Conservation (phyloP, 1,284 basidiomycete genomes). For the Chalciporus piperatoides region DNA sequence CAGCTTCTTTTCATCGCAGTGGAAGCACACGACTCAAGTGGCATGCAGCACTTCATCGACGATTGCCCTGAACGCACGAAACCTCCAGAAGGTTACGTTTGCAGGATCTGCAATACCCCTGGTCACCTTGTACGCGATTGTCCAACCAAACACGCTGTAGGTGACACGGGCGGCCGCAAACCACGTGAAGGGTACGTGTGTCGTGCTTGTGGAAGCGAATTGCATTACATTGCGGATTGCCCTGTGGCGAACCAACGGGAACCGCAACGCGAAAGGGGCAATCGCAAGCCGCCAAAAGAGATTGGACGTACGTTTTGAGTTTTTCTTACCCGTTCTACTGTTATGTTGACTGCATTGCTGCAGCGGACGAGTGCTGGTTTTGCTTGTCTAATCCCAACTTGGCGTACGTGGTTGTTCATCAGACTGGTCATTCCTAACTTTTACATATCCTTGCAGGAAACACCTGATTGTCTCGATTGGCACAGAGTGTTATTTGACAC, state of each 20-base stretch:
- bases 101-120: constrained; percentile 75
- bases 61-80: constrained; percentile 70
- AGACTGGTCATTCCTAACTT: constrained; percentile 8
- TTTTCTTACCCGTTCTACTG: background rate
- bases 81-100: constrained; percentile 83
- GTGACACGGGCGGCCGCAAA: constrained; percentile 75
- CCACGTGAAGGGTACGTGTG: constrained; percentile 83
- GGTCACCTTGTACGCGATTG: constrained; percentile 88
- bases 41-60: constrained; percentile 66
- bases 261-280: constrained; percentile 39
- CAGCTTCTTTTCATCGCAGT: constrained; percentile 14
- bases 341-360: constrained; percentile 11
- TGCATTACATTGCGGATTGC: constrained; percentile 85
- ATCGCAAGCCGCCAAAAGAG: constrained; percentile 67
- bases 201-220: constrained; percentile 80
- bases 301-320: constrained; percentile 60
- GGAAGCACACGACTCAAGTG: constrained; percentile 6
- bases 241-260: constrained; percentile 53
- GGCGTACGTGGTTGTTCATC: constrained; percentile 50
- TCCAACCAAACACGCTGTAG: constrained; percentile 69
- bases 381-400: constrained; percentile 90
- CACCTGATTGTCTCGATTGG: constrained; percentile 94
- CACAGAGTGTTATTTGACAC: constrained; percentile 85
- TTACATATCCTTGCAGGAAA: constrained; percentile 54
- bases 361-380: constrained; percentile 93